A percentile compares a stretch with the other conserved stretches of the same genome.
Evolutionary conservation across 495 filamentous ascomycete species (phyloP).

Genomic region (Penicillium subrubescens): DNA sequence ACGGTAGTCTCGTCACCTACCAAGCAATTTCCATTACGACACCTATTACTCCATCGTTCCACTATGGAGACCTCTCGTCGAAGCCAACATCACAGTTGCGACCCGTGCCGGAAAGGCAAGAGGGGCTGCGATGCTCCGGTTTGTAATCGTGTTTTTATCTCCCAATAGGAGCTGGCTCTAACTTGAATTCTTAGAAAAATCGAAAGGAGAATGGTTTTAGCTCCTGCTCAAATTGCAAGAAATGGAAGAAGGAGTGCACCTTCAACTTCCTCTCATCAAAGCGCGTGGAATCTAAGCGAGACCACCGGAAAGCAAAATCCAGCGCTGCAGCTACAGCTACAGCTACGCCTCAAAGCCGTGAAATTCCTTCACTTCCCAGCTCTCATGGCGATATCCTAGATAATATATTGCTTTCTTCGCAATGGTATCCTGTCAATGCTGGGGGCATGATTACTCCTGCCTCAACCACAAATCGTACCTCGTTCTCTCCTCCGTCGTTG

Average conservation of each 20-base stretch:
- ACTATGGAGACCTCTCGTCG: slow-evolving; percentile 17
- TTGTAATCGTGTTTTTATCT: not conserved
- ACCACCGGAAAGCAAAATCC: not conserved
- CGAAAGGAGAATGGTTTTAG: slow-evolving; percentile 11
- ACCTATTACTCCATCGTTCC: not conserved
- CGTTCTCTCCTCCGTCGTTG: slow-evolving; percentile 6
- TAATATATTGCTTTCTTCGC: slow-evolving; percentile 9
- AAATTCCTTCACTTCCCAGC: not conserved
- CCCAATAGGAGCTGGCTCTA: not conserved
- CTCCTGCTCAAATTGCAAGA: slow-evolving; percentile 32
- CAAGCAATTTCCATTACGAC: not conserved
- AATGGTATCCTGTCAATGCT: not conserved
- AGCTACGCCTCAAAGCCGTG: not conserved
- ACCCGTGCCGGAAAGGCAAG: slow-evolving; percentile 50
- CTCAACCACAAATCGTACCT: not conserved
- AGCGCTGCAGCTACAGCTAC: not conserved
- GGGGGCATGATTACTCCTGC: not conserved
- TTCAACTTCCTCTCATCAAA: slow-evolving; percentile 31
- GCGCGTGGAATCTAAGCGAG: slow-evolving; percentile 6
- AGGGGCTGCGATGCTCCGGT: slow-evolving; percentile 43
- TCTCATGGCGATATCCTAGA: not conserved
- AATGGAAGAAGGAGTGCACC: slow-evolving; percentile 34
- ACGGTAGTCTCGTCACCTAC: not conserved
- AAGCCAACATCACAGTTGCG: slow-evolving; percentile 46
- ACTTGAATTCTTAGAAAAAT: slow-evolving; percentile 15